Conservation (phyloP, 2,329 filamentous ascomycete genomes). For the Beauveria varroae region DNA sequence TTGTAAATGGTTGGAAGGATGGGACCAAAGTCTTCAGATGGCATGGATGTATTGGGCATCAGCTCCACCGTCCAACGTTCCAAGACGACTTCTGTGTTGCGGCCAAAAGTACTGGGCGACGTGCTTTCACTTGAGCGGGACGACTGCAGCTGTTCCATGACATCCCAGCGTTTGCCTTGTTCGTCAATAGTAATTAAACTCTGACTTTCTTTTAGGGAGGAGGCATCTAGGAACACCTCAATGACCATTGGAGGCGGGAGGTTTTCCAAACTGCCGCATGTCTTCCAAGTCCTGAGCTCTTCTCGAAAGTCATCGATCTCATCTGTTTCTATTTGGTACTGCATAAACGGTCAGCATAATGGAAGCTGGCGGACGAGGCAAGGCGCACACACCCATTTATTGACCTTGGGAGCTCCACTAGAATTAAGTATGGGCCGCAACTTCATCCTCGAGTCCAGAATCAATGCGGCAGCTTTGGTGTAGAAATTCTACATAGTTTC, state of each 20-base stretch:
- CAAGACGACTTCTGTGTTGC: conserved; percentile 67
- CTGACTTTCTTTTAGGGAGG: conserved; percentile 72
- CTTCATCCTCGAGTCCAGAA: conserved; percentile 72
- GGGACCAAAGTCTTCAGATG: conserved; percentile 51
- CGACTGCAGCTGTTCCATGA: conserved; percentile 69
- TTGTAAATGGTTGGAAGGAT: conserved; percentile 87
- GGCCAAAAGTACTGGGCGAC: conserved; percentile 32
- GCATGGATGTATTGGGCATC: conserved; percentile 43
- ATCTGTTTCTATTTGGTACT: conserved; percentile 95
- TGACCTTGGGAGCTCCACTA: conserved; percentile 51
- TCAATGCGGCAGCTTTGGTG: conserved; percentile 75
- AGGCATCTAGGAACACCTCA: conserved; percentile 81
- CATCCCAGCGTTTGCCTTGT: conserved; percentile 86
- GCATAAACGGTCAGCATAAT: conserved; percentile 14
- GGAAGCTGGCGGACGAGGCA: not conserved
- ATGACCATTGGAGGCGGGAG: conserved; percentile 79
- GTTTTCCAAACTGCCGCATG: conserved; percentile 67
- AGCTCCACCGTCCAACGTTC: conserved; percentile 89
- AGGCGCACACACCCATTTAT: conserved; percentile 69
- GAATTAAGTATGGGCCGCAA: conserved; percentile 44
- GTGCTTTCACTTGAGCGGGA: conserved; percentile 46
- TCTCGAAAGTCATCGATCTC: conserved; percentile 84
- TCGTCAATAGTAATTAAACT: conserved; percentile 84
- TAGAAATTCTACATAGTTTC: conserved; percentile 71
- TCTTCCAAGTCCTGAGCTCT: conserved; percentile 75